Evolutionary conservation across 371 early-diverging fungal genomes (phyloP), one percentile per base, ranked within the genome.

Genomic region (Basidiobolus heterosporus): DNA sequence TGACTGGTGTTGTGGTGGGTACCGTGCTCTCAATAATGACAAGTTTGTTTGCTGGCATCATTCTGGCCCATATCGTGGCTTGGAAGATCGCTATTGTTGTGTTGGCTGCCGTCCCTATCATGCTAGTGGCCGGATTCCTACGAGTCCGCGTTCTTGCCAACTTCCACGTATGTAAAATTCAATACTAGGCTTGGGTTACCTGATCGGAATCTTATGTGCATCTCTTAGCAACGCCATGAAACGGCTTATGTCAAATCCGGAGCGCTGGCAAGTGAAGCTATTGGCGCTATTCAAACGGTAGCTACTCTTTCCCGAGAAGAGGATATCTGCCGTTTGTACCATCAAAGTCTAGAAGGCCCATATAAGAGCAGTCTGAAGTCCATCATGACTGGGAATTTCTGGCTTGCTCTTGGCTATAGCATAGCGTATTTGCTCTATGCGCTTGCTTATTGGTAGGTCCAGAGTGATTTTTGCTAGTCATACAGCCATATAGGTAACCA

Each of bases 21-120:
- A 39, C 40, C 1, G n/a, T 50, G 18, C 38, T 50, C 21, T 46
- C 44, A 38, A 46, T 50, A 13, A 2, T 17, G 14, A 17, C 40
- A 11, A 45, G 45, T 20, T 95, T 94, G 48, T 45, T 90, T n/a
- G 57, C 85, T 21, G 91, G 91, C 23, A 81, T 92, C 45, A 60
- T 86, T 18, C 72, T 94, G 41, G 93, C 90, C 19, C 91, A 94
- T 49, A 49, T 62, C 38, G 75, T 78, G 46, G 83, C 86, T 6
- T 92, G 91, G 90, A 71, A 74, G 51, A 68, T 95, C 49, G 82
- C 91, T 17, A 58, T 89, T 20, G 87, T 92, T 2, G 71, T 95
- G 6, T 22, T 41, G 17, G 23, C 36, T 36, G 6, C 52, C 1
- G 36, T 58, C 35, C 54, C 53, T 7, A 21, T 53, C 23, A 46